Base-by-base conservation (phyloP, 768 basidiomycete species). In the Suillus weaverae region DNA sequence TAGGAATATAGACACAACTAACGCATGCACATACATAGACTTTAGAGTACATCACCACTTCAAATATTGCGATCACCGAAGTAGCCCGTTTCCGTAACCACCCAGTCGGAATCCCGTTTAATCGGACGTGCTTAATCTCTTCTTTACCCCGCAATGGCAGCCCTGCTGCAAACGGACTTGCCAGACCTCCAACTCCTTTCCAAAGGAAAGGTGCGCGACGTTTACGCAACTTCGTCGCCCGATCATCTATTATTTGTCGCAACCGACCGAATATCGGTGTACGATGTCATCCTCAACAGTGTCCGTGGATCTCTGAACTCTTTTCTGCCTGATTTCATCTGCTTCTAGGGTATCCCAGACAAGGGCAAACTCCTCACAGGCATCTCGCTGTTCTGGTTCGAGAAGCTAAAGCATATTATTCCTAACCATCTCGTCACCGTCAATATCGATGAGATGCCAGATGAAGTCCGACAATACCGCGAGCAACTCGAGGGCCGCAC, bases 321-420 rank as follows among this genome's bases (percentile, higher is more conserved):
- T 60, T 32, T 46, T 46, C 13, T 60, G 41, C 43, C 39, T 44
- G n/a, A 62, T 63, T 67, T 46, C 64, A 35, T 43, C 35, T 63
- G 62, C 20, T 20, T 35, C 33, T 68, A 99, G 97, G 96, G 95
- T 8, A 94, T 99, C 66, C 95, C 97, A 18, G 88, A 89, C 67
- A 99, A 99, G 75, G 97, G 97, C 62, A 88, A 87, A 71, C 83
- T 97, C 39, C 82, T 99, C 55, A 97, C 95, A 9, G 81, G 89
- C 63, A 88, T 98, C 67, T 99, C 97, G 20, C 81, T 92, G 61
- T 98, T 96, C 82, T 99, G 97, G 97, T 99, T 99, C 78, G 78
- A 89, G 61, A 90, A 90, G 75, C 87, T 99, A 33, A 77, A 77
- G 33, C 73, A 87, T 59, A 86, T 97, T 72, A 86, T 97, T 67